A percentile compares a stretch with the other conserved stretches of the same genome.
Evolutionary conservation across 257 asterid genomes (phyloP).

Genomic region (Datura wrightii): DNA sequence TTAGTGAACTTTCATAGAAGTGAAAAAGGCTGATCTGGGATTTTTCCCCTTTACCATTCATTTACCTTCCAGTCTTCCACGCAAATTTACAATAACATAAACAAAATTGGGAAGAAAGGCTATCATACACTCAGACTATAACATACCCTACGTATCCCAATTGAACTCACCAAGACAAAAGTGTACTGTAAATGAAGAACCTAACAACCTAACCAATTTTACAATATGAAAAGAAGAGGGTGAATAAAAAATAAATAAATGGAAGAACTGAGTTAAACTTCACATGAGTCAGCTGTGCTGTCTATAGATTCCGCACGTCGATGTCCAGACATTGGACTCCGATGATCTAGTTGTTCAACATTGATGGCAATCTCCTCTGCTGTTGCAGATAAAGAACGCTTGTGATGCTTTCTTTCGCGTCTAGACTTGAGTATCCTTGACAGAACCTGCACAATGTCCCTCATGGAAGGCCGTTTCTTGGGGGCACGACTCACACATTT

Average conservation of each 20-base stretch:
- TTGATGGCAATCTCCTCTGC: constrained; percentile 52
- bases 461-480: constrained; percentile 78
- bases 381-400: constrained; percentile 52
- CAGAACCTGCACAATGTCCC: constrained; percentile 80
- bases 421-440: constrained; percentile 64
- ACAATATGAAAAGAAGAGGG: constrained; percentile 37
- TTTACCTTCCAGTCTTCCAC: constrained; percentile 36
- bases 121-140: constrained; percentile 39
- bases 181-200: not conserved
- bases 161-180: constrained; percentile 37
- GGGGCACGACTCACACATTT: constrained; percentile 70
- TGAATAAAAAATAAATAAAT: constrained; percentile 29
- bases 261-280: constrained; percentile 45
- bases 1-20: not conserved
- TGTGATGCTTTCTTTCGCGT: constrained; percentile 49
- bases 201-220: constrained; percentile 38
- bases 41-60: constrained; percentile 22
- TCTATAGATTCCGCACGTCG: constrained; percentile 67
- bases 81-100: constrained; percentile 33
- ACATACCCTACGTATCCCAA: constrained; percentile 30
- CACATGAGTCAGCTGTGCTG: constrained; percentile 70
- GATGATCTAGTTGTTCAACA: constrained; percentile 51
- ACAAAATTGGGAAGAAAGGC: constrained; percentile 25
- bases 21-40: not conserved
- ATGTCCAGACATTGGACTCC: constrained; percentile 55